Evolutionary conservation across 176 grass and related monocot species (phyloP).

Genomic region (Ensete glaucum): DNA sequence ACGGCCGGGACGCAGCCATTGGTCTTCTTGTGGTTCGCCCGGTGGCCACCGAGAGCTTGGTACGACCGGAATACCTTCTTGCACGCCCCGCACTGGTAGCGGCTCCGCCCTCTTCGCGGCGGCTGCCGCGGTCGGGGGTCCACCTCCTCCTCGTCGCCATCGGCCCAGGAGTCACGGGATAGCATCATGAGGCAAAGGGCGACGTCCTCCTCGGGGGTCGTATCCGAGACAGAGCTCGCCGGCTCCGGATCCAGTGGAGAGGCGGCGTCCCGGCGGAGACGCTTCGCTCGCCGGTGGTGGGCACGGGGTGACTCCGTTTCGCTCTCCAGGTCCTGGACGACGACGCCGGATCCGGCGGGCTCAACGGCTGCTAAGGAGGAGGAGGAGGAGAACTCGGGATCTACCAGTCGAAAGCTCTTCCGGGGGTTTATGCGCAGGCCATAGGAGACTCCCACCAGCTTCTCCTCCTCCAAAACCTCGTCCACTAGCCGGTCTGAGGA

Average conservation of each 20-base stretch:
- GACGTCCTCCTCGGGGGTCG: slow-evolving; percentile 62
- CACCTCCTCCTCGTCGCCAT: not conserved
- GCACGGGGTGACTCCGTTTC: slow-evolving; percentile 50
- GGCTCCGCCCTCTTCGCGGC: not conserved
- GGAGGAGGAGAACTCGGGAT: slow-evolving; percentile 16
- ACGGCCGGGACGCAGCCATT: not conserved
- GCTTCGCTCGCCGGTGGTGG: slow-evolving; percentile 32
- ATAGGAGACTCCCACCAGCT: not conserved
- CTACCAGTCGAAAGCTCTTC: slow-evolving; percentile 18
- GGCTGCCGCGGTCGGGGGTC: not conserved
- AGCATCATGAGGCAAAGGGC: slow-evolving; percentile 57
- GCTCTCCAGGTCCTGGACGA: slow-evolving; percentile 54
- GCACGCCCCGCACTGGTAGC: slow-evolving; percentile 3
- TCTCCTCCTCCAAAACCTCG: not conserved
- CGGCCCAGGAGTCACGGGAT: slow-evolving; percentile 54
- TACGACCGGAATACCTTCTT: slow-evolving; percentile 17
- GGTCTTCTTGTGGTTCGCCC: slow-evolving; percentile 4
- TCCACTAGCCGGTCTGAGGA: not conserved
- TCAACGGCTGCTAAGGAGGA: not conserved
- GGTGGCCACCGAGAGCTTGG: slow-evolving; percentile 11
- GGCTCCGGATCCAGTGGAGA: slow-evolving; percentile 22
- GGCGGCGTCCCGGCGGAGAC: slow-evolving; percentile 7
- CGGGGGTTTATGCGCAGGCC: slow-evolving; percentile 1
- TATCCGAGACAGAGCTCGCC: slow-evolving; percentile 59
- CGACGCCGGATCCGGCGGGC: not conserved